Percentiles rank a stretch among this genome's conserved stretches.
Evolutionary conservation across 2,329 filamentous ascomycete genomes (phyloP).

Genomic region (Paracoccidioides lutzii): DNA sequence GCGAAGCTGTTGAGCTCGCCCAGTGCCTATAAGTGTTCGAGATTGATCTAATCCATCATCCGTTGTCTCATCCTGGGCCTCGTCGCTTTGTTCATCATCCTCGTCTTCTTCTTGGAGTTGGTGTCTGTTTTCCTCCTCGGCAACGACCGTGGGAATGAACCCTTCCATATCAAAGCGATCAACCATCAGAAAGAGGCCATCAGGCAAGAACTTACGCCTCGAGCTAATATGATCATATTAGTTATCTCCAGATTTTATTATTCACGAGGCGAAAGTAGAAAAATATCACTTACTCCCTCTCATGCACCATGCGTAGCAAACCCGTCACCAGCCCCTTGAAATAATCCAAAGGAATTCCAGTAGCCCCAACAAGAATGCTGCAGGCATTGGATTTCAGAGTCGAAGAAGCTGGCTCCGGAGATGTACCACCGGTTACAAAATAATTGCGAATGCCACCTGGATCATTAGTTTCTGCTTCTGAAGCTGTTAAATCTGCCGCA

Average conservation of each 20-base stretch:
- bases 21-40: constrained; percentile 41
- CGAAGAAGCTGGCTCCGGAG: constrained; percentile 15
- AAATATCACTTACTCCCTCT: constrained; percentile 50
- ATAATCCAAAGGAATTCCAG: constrained; percentile 63
- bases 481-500: constrained; percentile 49
- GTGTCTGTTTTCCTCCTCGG: constrained; percentile 69
- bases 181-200: constrained; percentile 91
- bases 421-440: constrained; percentile 24
- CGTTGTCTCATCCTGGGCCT: constrained; percentile 23
- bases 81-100: constrained; percentile 42
- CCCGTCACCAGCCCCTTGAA: constrained; percentile 69
- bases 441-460: constrained; percentile 35
- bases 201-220: constrained; percentile 65
- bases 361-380: constrained; percentile 46
- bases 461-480: constrained; percentile 22
- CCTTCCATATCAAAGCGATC: constrained; percentile 73
- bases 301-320: constrained; percentile 76
- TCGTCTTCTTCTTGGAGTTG: constrained; percentile 52
- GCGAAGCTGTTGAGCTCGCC: constrained; percentile 49
- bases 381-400: constrained; percentile 26
- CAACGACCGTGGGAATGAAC: constrained; percentile 74
- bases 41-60: constrained; percentile 24
- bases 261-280: too few species aligned
- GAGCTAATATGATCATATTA: constrained; percentile 37
- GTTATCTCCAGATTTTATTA: too few species aligned